Evolutionary conservation across 345 rosid genomes (phyloP).

Genomic region (Limnanthes douglasii): DNA sequence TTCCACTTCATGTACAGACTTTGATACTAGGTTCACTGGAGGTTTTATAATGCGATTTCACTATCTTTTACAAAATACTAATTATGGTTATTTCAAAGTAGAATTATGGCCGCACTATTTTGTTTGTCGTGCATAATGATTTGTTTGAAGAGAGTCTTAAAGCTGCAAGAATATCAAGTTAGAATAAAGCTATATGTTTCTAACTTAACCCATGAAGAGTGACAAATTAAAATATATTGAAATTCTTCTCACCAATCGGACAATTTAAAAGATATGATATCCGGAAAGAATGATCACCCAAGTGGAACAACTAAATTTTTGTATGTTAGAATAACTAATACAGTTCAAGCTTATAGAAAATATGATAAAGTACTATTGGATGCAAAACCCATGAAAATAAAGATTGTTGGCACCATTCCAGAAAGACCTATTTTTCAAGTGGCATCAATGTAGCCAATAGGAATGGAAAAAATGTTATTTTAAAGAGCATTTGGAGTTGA

Average conservation of each 20-base stretch:
- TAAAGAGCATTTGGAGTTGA: no score
- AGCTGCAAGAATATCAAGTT: constrained; percentile 65
- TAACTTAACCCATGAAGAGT: constrained; percentile 83
- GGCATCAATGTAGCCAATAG: constrained; percentile 64
- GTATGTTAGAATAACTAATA: constrained; percentile 76
- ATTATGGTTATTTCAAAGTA: constrained; percentile 12
- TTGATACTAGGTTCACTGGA: constrained; percentile 29
- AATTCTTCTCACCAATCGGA: constrained; percentile 82
- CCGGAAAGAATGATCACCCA: constrained; percentile 66
- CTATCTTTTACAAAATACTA: no score
- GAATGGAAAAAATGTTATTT: no score
- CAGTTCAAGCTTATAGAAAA: constrained; percentile 66
- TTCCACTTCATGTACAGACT: constrained; percentile 23
- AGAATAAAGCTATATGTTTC: constrained; percentile 76
- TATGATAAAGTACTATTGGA: constrained; percentile 84
- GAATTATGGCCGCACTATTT: constrained; percentile 25
- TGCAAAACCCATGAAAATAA: constrained; percentile 84
- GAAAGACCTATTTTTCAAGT: constrained; percentile 42
- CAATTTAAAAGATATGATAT: constrained; percentile 75
- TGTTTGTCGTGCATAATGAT: constrained; percentile 66
- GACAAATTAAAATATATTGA: constrained; percentile 88
- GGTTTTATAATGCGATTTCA: constrained; percentile 21
- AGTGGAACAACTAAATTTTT: constrained; percentile 91
- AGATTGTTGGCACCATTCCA: constrained; percentile 42
- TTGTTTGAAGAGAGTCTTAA: constrained; percentile 89